Evolutionary conservation across 345 rosid species (phyloP), one percentile per base, ranked within the genome.

Genomic region (Excoecaria cochinchinensis): DNA sequence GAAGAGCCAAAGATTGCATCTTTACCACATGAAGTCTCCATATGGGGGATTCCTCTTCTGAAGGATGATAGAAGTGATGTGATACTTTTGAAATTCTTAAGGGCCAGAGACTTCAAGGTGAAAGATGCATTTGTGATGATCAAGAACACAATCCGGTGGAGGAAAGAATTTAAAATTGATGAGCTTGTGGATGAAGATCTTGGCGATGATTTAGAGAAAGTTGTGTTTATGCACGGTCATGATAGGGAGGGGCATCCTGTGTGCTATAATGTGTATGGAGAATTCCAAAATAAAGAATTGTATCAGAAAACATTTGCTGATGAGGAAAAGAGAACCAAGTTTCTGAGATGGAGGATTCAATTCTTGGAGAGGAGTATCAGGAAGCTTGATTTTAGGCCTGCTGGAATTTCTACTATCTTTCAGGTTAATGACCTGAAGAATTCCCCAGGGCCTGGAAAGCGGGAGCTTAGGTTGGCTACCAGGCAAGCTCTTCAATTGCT

Each of bases 391-490:
- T 94, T 94, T 68, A 80, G 80, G 40, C 90, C 97, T n/a, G 88
- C 90, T 68, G 95, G 95, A 6, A 82, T 92, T 70, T 85, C 83
- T 36, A 92, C 99, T 5, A 83, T 91, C 61, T 88, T 92, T 68
- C 99, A 95, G 84, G 87, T 95, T 38, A 95, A 88, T 66, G 99
- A 95, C 66, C 89, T 95, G 59, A 92, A 91, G 84, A 92, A 91
- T 68, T 90, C 97, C 50, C 97, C 97, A 0, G 98, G 97, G 48
- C 92, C 90, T 1, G 90, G 84, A 1, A 92, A 92, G 85, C 78
- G 78, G 25, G 99, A 91, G 87, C 97, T 91, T 70, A 83, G 99
- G 76, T 73, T 84, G 25, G 97, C 97, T 0, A 92, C 97, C 50
- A 89, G 83, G 48, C 95, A 91, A 79, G 97, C 97, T 17, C 88